Evolutionary conservation across 768 basidiomycete species (phyloP), one percentile per base, ranked within the genome.

Genomic region (Kwoniella heveanensis): DNA sequence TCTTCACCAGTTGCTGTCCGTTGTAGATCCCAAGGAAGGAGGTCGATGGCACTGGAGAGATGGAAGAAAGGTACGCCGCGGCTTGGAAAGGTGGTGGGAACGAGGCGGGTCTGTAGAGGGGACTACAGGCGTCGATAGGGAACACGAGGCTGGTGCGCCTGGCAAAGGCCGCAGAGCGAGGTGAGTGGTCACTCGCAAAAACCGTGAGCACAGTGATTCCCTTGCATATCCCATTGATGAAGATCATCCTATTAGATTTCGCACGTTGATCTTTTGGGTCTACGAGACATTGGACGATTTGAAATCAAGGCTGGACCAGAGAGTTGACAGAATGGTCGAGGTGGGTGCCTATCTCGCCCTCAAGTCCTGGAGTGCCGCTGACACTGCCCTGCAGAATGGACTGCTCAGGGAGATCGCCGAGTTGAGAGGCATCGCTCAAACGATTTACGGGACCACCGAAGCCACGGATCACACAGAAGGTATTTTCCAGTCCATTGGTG

Each of bases 31-130:
- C 0, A 69, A 76, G 0, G 86, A 92, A 49, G 91, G 90, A 0
- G 83, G 83, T 29, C 83, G 93, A 65, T 98, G 95, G 95, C 96
- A 99, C 77, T 98, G 95, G 95, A 85, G 84, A 67, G 96, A 99
- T 71, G 88, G 91, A 0, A 84, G 95, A 30, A 99, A 97, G 79
- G 90, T 97, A 6, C 79, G 90, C 12, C 84, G 93, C 37, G 90
- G 85, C 68, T 79, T 99, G 8, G 83, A 85, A 47, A 86, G 96
- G 27, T 86, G 92, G 60, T 88, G 86, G 80, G 87, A 91, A 60
- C 85, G 84, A 0, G 85, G 88, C 4, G 83, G 82, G 51, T 83
- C 52, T 19, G 36, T 50, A 83, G 88, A 0, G 91, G 89, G 69
- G 87, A 90, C 56, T 84, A 91, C 13, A 83, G 89, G 58, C 75